Conservation (phyloP, 2,329 filamentous ascomycete species). For the Cercospora sp. region DNA sequence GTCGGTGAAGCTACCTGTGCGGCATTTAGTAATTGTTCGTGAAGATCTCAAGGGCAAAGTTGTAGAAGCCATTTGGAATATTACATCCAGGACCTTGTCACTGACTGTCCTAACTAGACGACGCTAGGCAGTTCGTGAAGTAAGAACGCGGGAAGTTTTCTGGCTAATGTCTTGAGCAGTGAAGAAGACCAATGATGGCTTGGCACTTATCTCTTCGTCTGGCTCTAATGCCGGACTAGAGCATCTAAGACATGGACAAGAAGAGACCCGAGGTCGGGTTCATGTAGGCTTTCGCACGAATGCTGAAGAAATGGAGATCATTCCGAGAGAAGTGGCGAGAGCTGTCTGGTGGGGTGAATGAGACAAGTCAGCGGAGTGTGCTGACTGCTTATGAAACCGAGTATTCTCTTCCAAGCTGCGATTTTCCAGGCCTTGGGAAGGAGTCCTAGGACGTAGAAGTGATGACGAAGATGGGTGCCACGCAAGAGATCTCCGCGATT, state of each 20-base stretch:
- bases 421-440: neutral
- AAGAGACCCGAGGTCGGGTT: neutral
- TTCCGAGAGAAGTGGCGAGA: neutral
- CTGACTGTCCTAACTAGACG: neutral
- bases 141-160: neutral
- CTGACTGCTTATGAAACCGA: neutral
- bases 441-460: neutral
- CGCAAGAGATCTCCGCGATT: neutral
- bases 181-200: neutral
- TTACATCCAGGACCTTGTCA: neutral
- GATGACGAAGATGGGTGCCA: neutral
- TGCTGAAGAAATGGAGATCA: neutral
- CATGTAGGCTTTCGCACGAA: neutral
- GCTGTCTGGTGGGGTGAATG: neutral
- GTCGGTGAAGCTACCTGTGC: neutral
- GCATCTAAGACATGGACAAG: slow-evolving; percentile 1
- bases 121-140: neutral
- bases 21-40: neutral
- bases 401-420: neutral
- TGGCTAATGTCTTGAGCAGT: neutral
- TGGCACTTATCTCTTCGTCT: neutral
- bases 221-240: slow-evolving; percentile 15
- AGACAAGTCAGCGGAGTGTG: neutral
- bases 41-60: neutral
- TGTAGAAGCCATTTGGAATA: neutral